Evolutionary conservation across 179 eudicot genomes (phyloP), one percentile per base, ranked within the genome.

Genomic region (Nepenthes alata): DNA sequence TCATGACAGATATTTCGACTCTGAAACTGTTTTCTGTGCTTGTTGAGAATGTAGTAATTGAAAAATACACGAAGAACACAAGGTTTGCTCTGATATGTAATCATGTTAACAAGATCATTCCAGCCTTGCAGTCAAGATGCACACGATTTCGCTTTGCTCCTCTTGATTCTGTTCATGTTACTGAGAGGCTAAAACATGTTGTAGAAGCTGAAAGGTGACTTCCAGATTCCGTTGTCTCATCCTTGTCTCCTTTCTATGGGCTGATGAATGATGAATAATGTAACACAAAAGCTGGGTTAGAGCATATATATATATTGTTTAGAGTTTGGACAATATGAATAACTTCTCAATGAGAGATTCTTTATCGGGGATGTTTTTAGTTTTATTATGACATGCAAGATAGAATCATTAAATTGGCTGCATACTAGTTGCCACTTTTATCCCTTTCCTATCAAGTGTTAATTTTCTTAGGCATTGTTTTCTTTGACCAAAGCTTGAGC

Each of bases 121-220:
- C 98, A 11, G 98, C 98, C 49, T 74, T 93, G 57, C 98, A 93
- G 71, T 89, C 98, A 51, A 80, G 98, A 70, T 93, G 98, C 61
- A 93, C 98, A 12, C 80, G 98, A 61, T 93, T 93, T 73, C 85
- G 98, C 34, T 93, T 93, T 78, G 94, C 97, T 69, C 98, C 98
- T 52, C 97, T 93, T 62, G 93, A 86, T 77, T 66, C 85, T 41
- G 66, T 78, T 62, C 90, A 93, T 75, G 97, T 93, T 66, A 67
- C 66, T 25, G 95, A 89, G 67, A 81, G 98, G 70, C 93, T 89
- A 57, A 89, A 75, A 76, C 84, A 85, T 71, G 97, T 93, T 60
- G 85, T 93, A 58, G 76, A 68, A 41, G 75, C 87, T 65, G 98
- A 93, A 85, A 81, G 78, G 98, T 93, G 71, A 78, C 85, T 70